These are phyloP conservation scores for Steccherinum ochraceum DNA, from an alignment of 768 basidiomycete genomes.

Conservation along the genomic window DNA sequence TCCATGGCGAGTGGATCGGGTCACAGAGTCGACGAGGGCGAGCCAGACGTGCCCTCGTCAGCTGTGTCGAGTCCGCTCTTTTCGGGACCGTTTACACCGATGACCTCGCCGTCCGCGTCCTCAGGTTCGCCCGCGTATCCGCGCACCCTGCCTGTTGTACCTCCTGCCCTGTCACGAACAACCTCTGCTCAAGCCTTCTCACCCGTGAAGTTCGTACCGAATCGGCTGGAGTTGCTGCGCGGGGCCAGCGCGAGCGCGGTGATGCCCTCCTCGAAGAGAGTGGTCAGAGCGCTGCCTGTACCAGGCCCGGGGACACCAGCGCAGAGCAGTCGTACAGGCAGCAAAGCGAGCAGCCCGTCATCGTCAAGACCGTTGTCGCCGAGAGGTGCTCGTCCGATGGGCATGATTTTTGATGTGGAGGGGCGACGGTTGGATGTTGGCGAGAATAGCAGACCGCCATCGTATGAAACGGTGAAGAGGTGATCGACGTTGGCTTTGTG, in stretches of 20 bases:
- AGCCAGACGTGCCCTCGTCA: background rate
- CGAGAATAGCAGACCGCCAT: background rate
- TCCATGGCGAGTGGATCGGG: too few species aligned
- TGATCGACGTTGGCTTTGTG: background rate
- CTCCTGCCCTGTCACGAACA: background rate
- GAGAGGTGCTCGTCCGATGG: background rate
- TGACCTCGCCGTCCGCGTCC: background rate
- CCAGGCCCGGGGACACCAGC: background rate
- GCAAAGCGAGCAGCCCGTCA: background rate
- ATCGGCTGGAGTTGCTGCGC: background rate
- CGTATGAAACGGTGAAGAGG: background rate
- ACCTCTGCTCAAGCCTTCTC: too few species aligned
- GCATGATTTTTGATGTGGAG: background rate
- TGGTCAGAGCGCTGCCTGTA: background rate
- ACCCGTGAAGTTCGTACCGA: background rate
- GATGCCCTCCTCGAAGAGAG: background rate
- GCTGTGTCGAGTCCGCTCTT: background rate
- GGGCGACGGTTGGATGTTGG: background rate
- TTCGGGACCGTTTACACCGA: background rate
- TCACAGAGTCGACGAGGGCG: background rate
- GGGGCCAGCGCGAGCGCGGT: background rate
- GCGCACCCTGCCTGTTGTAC: background rate
- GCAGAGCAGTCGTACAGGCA: background rate
- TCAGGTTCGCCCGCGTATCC: background rate
- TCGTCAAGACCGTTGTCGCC: background rate